Evolutionary conservation across 2,329 filamentous ascomycete genomes (phyloP).

Genomic region (Aureobasidium pullulans): DNA sequence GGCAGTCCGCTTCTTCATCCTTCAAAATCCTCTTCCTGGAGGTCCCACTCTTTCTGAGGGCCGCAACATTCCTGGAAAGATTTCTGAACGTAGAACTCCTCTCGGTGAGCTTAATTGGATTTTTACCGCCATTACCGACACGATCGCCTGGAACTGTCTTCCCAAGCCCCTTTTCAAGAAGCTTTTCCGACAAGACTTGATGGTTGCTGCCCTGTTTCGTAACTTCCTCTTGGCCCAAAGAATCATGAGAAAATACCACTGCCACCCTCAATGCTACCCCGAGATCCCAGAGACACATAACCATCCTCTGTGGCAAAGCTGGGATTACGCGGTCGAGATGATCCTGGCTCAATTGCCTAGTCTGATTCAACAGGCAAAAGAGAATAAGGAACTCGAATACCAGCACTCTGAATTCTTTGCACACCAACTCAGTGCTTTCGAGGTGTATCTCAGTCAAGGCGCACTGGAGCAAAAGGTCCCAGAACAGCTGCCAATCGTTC

Average conservation of each 20-base stretch:
- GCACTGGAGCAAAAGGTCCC: conserved; percentile 80
- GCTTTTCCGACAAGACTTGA: conserved; percentile 92
- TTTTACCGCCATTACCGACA: conserved; percentile 97
- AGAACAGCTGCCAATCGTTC: conserved; percentile 89
- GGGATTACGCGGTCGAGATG: conserved; percentile 95
- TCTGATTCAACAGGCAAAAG: conserved; percentile 68
- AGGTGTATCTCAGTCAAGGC: conserved; percentile 82
- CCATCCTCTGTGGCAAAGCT: conserved; percentile 92
- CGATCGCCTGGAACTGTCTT: conserved; percentile 94
- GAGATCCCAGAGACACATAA: conserved; percentile 90
- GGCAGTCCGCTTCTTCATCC: conserved; percentile 89
- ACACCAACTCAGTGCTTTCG: conserved; percentile 93
- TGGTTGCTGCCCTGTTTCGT: conserved; percentile 96
- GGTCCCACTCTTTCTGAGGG: conserved; percentile 72
- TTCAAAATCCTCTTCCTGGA: conserved; percentile 68
- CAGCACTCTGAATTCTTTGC: conserved; percentile 94
- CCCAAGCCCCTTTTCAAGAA: conserved; percentile 89
- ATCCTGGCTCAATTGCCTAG: conserved; percentile 83
- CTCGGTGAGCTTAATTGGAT: conserved; percentile 98
- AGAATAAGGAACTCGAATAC: conserved; percentile 77
- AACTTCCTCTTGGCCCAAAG: conserved; percentile 93
- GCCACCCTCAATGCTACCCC: conserved; percentile 86
- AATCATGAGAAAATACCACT: conserved; percentile 94
- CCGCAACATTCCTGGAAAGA: conserved; percentile 78
- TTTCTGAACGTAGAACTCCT: conserved; percentile 88